These are phyloP conservation scores for Diaporthe ilicicola DNA, from an alignment of 2,329 filamentous ascomycete species.

Conservation along the genomic window DNA sequence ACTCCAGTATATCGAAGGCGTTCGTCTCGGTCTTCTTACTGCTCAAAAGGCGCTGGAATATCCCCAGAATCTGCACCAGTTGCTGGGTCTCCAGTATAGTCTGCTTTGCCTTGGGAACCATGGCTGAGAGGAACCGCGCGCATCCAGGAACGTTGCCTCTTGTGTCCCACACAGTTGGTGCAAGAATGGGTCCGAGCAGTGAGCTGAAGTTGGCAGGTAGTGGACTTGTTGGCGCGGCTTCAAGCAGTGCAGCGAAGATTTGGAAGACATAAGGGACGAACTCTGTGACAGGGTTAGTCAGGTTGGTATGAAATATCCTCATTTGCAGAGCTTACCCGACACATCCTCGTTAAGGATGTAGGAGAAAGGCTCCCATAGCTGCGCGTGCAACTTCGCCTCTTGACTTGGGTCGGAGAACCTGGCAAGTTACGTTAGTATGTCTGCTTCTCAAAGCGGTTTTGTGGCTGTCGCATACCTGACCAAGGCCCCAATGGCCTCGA, in stretches of 20 bases:
- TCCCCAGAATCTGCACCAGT: constrained; percentile 87
- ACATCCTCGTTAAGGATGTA: constrained; percentile 83
- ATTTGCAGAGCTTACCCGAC: constrained; percentile 62
- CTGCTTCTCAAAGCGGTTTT: not conserved
- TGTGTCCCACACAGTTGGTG: constrained; percentile 87
- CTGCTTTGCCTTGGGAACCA: constrained; percentile 79
- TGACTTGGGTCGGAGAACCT: constrained; percentile 73
- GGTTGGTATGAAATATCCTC: not conserved
- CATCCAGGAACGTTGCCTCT: constrained; percentile 93
- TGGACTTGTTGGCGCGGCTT: constrained; percentile 81
- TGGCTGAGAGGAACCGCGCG: constrained; percentile 82
- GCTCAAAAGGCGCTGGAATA: constrained; percentile 89
- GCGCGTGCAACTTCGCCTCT: constrained; percentile 78
- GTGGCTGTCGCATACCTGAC: constrained; percentile 64
- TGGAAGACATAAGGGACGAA: constrained; percentile 98
- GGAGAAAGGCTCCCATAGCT: constrained; percentile 85
- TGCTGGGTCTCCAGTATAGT: constrained; percentile 82
- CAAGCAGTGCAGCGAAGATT: constrained; percentile 88
- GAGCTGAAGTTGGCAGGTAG: constrained; percentile 83
- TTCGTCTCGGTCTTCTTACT: constrained; percentile 86
- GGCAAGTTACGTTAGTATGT: constrained; percentile 39
- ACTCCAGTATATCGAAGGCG: constrained; percentile 90
- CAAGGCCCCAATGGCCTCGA: constrained; percentile 91
- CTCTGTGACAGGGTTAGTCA: constrained; percentile 62
- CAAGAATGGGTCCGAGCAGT: constrained; percentile 80